Evolutionary conservation across 2,329 filamentous ascomycete species (phyloP).

Genomic region (Nemania abortiva): DNA sequence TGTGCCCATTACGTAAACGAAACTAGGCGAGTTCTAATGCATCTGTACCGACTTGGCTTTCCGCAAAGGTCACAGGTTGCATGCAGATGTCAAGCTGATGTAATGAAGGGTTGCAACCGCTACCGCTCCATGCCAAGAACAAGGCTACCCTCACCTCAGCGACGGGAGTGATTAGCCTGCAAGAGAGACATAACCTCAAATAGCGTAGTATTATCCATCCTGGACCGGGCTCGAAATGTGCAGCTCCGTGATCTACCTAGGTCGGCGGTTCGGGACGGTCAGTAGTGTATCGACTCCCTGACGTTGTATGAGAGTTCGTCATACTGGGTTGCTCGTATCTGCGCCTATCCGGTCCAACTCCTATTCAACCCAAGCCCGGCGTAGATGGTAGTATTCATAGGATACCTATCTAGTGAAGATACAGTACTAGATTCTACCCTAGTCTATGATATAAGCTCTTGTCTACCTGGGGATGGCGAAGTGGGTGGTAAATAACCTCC

Average conservation of each 20-base stretch:
- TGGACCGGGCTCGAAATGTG: not conserved
- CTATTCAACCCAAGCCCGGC: not conserved
- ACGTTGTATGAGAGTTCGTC: not conserved
- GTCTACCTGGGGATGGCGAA: not conserved
- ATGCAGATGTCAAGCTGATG: not conserved
- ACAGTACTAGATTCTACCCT: not conserved
- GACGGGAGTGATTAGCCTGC: not conserved
- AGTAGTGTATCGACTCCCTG: not conserved
- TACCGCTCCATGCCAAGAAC: slow-evolving; percentile 1
- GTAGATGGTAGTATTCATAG: not conserved
- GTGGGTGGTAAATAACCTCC: not conserved
- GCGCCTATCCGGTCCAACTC: not conserved
- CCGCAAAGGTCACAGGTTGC: not conserved
- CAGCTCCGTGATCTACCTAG: not conserved
- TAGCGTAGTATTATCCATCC: slow-evolving; percentile 5
- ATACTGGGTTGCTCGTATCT: not conserved
- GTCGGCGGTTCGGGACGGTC: not conserved
- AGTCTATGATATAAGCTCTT: not conserved
- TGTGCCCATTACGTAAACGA: not conserved
- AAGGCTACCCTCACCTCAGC: slow-evolving; percentile 1
- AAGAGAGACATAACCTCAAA: slow-evolving; percentile 12
- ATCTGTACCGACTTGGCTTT: not conserved
- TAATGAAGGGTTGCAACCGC: slow-evolving; percentile 8
- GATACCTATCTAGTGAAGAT: not conserved
- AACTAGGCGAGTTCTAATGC: not conserved